Evolutionary conservation across 2,329 filamentous ascomycete genomes (phyloP), one percentile per base, ranked within the genome.

Genomic region (Trichoderma endophyticum): DNA sequence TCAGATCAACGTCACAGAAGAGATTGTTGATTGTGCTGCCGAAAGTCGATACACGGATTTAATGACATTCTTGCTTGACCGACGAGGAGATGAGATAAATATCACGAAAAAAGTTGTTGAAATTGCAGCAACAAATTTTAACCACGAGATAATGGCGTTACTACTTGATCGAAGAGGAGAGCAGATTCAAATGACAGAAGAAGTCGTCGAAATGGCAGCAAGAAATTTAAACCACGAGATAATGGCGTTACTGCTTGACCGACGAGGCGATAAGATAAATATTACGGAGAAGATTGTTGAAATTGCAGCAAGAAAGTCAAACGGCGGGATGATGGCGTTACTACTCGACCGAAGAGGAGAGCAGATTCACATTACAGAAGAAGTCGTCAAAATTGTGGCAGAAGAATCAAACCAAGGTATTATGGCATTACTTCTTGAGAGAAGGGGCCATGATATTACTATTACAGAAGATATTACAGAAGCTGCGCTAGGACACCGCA

Each of bases 391-490:
- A 39, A 18, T 0, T 18, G 36, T 15, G 8, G 36, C 36, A 15
- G 3, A 1, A 39, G 7, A 7, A 15, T 3, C 6, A 18, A 18
- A 3, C 15, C 0, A 1, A 5, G 1, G 8, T 5, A 1, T 18
- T 1, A 39, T 39, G 36, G 12, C 36, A 39, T 51, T 51, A 12
- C 43, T 51, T 21, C 43, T 51, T 21, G 5, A 51, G 12, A 51
- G 9, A 2, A 51, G 1, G 15, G 39, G 15, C 15, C n/a, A 51
- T 1, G 43, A 51, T 4, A 51, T 51, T 12, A 12, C 9, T 12
- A 51, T 51, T 24, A 64, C 61, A 51, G 61, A 32, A 4, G 18
- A 21, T 1, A 32, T 64, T 4, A 18, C 6, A 8, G 15, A 48
- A 6, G 3, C 5, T 63, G 60, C n/a, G n/a, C n/a, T n/a, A n/a